Conservation (phyloP, 1,284 basidiomycete genomes). For the Ustilago sp. region DNA sequence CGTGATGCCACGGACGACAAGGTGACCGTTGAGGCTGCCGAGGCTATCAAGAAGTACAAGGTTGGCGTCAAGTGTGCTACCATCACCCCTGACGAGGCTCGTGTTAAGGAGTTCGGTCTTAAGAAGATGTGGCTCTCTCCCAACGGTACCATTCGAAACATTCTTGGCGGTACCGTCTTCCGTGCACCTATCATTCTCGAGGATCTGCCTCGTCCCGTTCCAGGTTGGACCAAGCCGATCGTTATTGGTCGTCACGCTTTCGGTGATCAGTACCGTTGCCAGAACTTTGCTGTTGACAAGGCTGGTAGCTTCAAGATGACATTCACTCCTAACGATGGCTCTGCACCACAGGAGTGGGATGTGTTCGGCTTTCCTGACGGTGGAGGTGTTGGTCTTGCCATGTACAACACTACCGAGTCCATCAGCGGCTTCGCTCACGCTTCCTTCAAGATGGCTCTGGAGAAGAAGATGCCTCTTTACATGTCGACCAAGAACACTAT, state of each 20-base stretch:
- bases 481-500: slow-evolving; percentile 69
- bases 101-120: slow-evolving; percentile 84
- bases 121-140: slow-evolving; percentile 83
- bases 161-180: slow-evolving; percentile 97
- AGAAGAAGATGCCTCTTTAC: slow-evolving; percentile 88
- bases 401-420: slow-evolving; percentile 73
- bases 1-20: slow-evolving; percentile 93
- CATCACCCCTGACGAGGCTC: slow-evolving; percentile 96
- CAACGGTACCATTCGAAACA: slow-evolving; percentile 79
- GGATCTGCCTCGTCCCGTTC: slow-evolving; percentile 87
- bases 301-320: slow-evolving; percentile 66
- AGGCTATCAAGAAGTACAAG: slow-evolving; percentile 74
- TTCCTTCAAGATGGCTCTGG: slow-evolving; percentile 97
- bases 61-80: slow-evolving; percentile 81
- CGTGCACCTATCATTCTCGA: slow-evolving; percentile 95
- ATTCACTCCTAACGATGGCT: slow-evolving; percentile 60
- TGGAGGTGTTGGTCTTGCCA: slow-evolving; percentile 71
- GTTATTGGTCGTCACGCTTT: slow-evolving; percentile 96
- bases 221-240: slow-evolving; percentile 95
- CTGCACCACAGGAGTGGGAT: slow-evolving; percentile 54
- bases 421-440: slow-evolving; percentile 96
- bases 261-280: slow-evolving; percentile 80
- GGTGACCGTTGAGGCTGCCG: slow-evolving; percentile 91
- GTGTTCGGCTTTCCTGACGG: slow-evolving; percentile 64
- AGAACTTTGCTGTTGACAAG: slow-evolving; percentile 66